phyloP scores from a whole-genome alignment of 352 stramenopile species.

The Globisporangium emineosum region DNA sequence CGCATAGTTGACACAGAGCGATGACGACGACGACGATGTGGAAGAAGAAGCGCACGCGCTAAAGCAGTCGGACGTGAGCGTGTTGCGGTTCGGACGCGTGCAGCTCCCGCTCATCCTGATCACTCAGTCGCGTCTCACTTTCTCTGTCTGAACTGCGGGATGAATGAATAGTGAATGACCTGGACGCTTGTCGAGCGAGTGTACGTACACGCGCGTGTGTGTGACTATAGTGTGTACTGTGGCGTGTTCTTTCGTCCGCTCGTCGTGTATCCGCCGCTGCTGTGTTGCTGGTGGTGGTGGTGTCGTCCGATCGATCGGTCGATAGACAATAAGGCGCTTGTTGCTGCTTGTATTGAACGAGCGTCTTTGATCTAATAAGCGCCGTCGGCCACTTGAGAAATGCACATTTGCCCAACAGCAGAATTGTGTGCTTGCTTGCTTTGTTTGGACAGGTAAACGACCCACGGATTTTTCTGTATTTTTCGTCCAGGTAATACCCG shows the following conservation, averaged over 20 bases:
- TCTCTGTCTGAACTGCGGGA: too few species aligned
- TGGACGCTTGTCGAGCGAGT: neutral
- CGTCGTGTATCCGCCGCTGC: neutral
- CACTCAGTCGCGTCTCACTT: neutral
- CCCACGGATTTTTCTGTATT: too few species aligned
- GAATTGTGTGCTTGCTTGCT: too few species aligned
- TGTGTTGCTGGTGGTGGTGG: too few species aligned
- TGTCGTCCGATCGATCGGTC: neutral
- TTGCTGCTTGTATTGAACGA: neutral
- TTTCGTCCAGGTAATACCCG: too few species aligned
- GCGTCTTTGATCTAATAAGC: neutral
- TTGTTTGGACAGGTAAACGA: too few species aligned
- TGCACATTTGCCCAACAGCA: neutral
- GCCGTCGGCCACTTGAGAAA: neutral
- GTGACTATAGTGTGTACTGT: too few species aligned
- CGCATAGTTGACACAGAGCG: constrained; percentile 69
- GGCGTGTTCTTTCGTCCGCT: neutral
- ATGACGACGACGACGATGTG: constrained; percentile 8
- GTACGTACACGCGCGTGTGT: neutral
- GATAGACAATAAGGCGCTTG: neutral
- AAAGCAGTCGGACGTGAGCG: constrained; percentile 59
- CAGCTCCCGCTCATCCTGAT: constrained; percentile 21
- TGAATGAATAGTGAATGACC: too few species aligned
- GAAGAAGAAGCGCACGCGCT: constrained; percentile 28
- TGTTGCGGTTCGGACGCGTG: constrained; percentile 38